A percentile compares a stretch with the other conserved stretches of the same genome.
phyloP scores from a whole-genome alignment of 164 flowering plant species.

The Buxus sempervirens region DNA sequence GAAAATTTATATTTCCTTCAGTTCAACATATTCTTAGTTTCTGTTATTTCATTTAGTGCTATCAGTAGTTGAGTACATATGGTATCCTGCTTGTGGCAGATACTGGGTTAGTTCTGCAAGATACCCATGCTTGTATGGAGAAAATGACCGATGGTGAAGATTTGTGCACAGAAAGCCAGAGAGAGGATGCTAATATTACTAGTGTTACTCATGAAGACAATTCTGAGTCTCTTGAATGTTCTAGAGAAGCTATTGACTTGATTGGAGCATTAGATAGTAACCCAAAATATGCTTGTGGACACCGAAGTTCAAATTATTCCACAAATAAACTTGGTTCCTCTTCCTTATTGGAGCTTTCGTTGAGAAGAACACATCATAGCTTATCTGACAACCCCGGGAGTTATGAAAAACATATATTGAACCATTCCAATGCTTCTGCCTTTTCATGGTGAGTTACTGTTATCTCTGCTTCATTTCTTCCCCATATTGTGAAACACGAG shows the following conservation, averaged over 20 bases:
- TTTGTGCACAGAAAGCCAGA: constrained; percentile 9
- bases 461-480: background rate
- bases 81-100: constrained; percentile 1
- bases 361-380: constrained; percentile 48
- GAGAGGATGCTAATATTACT: constrained; percentile 18
- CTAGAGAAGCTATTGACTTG: constrained; percentile 69
- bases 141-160: constrained; percentile 11
- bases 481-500: too few species aligned
- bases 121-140: constrained; percentile 9
- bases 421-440: constrained; percentile 77
- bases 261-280: constrained; percentile 60
- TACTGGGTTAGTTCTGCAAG: background rate
- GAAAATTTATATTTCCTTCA: background rate
- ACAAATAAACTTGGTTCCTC: constrained; percentile 29
- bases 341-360: constrained; percentile 62
- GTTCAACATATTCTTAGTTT: background rate
- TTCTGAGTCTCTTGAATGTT: constrained; percentile 22
- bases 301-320: constrained; percentile 23
- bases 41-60: too few species aligned
- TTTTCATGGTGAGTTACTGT: constrained; percentile 46
- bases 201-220: constrained; percentile 25
- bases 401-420: constrained; percentile 43
- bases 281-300: constrained; percentile 14
- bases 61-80: background rate
- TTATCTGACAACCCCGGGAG: constrained; percentile 29